Conservation (phyloP, 352 stramenopile genomes). For the Globisporangium heterothallicum region DNA sequence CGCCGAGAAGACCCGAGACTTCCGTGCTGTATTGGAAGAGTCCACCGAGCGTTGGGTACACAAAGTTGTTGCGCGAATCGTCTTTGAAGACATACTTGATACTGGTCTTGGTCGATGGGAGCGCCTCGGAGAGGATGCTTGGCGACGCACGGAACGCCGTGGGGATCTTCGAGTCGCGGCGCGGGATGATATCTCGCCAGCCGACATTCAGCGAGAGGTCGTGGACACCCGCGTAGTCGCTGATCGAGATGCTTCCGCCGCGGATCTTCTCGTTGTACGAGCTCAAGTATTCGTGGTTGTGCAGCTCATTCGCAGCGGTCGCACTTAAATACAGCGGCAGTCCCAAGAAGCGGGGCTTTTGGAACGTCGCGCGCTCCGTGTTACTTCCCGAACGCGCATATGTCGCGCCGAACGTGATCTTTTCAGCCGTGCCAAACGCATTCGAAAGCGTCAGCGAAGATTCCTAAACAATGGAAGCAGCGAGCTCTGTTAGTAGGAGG, state of each 20-base stretch:
- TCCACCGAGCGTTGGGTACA: constrained; percentile 83
- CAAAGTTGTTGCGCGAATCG: constrained; percentile 82
- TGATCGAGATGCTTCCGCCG: constrained; percentile 78
- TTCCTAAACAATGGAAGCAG: constrained; percentile 27
- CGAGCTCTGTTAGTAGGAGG: not conserved
- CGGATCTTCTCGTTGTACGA: constrained; percentile 88
- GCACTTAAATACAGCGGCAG: constrained; percentile 75
- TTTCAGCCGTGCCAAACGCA: constrained; percentile 78
- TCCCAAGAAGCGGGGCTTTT: constrained; percentile 84
- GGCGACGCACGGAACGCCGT: constrained; percentile 87
- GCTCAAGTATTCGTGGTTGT: constrained; percentile 83
- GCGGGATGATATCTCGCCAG: constrained; percentile 85
- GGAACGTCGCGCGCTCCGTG: constrained; percentile 76
- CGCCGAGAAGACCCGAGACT: constrained; percentile 78
- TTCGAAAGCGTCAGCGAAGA: constrained; percentile 83
- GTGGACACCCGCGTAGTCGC: constrained; percentile 81
- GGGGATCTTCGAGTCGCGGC: constrained; percentile 76
- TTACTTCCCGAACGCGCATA: constrained; percentile 85
- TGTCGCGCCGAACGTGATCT: constrained; percentile 71
- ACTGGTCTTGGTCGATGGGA: constrained; percentile 89
- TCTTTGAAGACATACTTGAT: constrained; percentile 91
- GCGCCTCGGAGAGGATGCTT: constrained; percentile 86
- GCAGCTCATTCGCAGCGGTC: constrained; percentile 71
- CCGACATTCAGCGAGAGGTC: constrained; percentile 81
- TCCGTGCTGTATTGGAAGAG: constrained; percentile 89